A percentile compares a stretch with the other conserved stretches of the same genome.
These are phyloP conservation scores for Suillus fuscotomentosus DNA, from an alignment of 768 basidiomycete genomes.

Conservation along the genomic window DNA sequence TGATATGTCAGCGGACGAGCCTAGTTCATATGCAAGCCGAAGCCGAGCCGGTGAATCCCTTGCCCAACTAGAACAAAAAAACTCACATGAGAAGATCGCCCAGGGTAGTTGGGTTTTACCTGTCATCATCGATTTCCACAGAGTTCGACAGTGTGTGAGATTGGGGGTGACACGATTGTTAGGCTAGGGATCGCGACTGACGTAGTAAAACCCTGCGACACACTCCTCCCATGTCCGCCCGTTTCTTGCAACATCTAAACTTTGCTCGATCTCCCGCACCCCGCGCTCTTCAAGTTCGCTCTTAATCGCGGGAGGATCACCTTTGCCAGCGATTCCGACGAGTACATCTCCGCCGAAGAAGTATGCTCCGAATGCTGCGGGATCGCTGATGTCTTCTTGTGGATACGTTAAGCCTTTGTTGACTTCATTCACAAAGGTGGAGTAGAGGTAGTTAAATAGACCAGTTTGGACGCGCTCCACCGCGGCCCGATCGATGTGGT, in stretches of 20 bases:
- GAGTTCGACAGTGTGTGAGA: slow-evolving; percentile 7
- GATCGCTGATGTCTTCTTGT: slow-evolving; percentile 62
- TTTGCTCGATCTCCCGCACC: slow-evolving; percentile 20
- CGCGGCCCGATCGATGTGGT: slow-evolving; percentile 35
- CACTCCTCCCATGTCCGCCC: slow-evolving; percentile 65
- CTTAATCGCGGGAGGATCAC: slow-evolving; percentile 13
- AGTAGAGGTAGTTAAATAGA: slow-evolving; percentile 58
- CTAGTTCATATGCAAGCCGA: background rate
- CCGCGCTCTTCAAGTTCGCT: slow-evolving; percentile 12
- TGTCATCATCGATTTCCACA: slow-evolving; percentile 17
- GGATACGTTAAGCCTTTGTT: slow-evolving; percentile 82
- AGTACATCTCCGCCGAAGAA: slow-evolving; percentile 80
- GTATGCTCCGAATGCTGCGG: slow-evolving; percentile 64
- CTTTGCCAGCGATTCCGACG: slow-evolving; percentile 49
- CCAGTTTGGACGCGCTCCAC: slow-evolving; percentile 36
- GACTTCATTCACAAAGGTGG: slow-evolving; percentile 70
- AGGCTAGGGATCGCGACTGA: slow-evolving; percentile 33
- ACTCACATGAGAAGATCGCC: slow-evolving; percentile 85
- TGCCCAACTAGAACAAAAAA: slow-evolving; percentile 16
- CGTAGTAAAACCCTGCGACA: slow-evolving; percentile 79
- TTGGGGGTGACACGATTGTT: background rate
- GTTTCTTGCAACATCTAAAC: slow-evolving; percentile 43
- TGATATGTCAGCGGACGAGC: background rate
- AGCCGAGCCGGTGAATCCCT: background rate
- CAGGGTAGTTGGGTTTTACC: slow-evolving; percentile 90